Percentiles rank a stretch among this genome's conserved stretches.
These are phyloP conservation scores for Aspergillus novoparasiticus DNA, from an alignment of 2,329 filamentous ascomycete genomes.

Conservation along the genomic window DNA sequence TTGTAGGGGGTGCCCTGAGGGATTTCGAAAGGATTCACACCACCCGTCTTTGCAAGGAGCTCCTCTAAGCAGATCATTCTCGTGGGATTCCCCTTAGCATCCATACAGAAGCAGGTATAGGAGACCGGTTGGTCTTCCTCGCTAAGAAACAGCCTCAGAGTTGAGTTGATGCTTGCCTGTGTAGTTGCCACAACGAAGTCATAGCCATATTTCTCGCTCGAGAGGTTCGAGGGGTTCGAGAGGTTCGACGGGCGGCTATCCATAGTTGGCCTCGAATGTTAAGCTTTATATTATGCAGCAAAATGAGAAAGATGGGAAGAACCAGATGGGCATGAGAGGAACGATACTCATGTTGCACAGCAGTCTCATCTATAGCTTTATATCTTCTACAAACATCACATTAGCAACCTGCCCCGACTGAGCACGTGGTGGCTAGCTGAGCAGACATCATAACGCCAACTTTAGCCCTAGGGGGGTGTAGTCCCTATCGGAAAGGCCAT, in stretches of 20 bases:
- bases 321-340: too few relatives aligned
- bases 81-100: neutral
- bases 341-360: too few relatives aligned
- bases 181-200: conserved; percentile 10
- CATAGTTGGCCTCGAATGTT: neutral
- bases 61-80: neutral
- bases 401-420: too few relatives aligned
- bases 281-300: too few relatives aligned
- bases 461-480: too few relatives aligned
- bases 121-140: neutral
- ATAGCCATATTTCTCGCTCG: neutral
- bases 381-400: too few relatives aligned
- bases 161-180: conserved; percentile 6
- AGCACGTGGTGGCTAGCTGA: too few relatives aligned
- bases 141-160: neutral
- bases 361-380: too few relatives aligned
- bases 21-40: neutral
- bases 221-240: neutral
- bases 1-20: neutral
- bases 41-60: neutral
- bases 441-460: too few relatives aligned
- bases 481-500: too few relatives aligned
- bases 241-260: conserved; percentile 1
- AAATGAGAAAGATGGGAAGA: too few relatives aligned
- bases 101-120: neutral